These are phyloP conservation scores for Ganoderma sinense DNA, from an alignment of 1,284 basidiomycete genomes.

Conservation along the genomic window DNA sequence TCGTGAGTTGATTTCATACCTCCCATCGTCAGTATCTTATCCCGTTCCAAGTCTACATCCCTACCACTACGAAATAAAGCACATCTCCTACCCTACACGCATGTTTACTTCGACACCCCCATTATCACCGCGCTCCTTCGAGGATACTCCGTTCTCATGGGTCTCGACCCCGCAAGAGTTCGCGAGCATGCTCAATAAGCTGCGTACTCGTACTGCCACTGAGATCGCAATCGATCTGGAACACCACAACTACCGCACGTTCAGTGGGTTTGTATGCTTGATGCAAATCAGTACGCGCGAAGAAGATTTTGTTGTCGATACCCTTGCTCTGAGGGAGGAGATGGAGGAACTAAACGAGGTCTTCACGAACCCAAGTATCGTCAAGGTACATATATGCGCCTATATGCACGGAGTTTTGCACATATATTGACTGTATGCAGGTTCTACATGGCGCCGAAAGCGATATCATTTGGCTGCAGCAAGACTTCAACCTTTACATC, in stretches of 20 bases:
- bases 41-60: constrained; percentile 63
- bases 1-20: constrained; percentile 34
- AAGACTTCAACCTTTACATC: constrained; percentile 93
- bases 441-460: constrained; percentile 95
- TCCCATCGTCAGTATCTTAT: background rate
- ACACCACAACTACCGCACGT: constrained; percentile 89
- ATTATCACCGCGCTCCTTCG: constrained; percentile 63
- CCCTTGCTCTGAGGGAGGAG: constrained; percentile 80
- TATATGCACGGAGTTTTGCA: background rate
- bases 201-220: constrained; percentile 62
- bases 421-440: constrained; percentile 48
- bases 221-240: constrained; percentile 97
- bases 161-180: constrained; percentile 70
- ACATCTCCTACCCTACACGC: constrained; percentile 73
- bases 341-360: constrained; percentile 78
- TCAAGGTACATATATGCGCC: constrained; percentile 76
- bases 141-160: constrained; percentile 78
- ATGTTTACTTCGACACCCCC: constrained; percentile 66
- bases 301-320: constrained; percentile 90
- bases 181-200: constrained; percentile 68
- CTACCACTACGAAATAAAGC: constrained; percentile 83
- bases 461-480: constrained; percentile 96
- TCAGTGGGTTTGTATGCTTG: constrained; percentile 89
- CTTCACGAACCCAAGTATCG: constrained; percentile 84
- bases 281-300: constrained; percentile 93